These are phyloP conservation scores for Nakazawaea molendinolei DNA, from an alignment of 805 yeast species.

Conservation along the genomic window DNA sequence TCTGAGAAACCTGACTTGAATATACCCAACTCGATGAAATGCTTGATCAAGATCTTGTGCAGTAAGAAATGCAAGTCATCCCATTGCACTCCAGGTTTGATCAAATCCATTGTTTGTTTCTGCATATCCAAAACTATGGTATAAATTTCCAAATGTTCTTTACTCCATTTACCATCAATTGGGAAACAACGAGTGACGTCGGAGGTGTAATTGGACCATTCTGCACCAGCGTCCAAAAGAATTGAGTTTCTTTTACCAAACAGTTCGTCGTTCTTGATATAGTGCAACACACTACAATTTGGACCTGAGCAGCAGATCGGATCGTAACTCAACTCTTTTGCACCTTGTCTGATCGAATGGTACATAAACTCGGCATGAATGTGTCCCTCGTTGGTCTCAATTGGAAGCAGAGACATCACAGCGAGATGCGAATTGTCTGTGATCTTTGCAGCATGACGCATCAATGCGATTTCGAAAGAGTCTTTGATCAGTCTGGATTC, in stretches of 20 bases:
- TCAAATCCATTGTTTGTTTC: conserved; percentile 53
- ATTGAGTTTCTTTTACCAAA: conserved; percentile 55
- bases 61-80: conserved; percentile 77
- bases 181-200: conserved; percentile 98
- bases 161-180: conserved; percentile 80
- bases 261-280: conserved; percentile 71
- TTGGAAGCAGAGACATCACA: conserved; percentile 88
- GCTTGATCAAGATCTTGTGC: conserved; percentile 68
- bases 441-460: conserved; percentile 77
- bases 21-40: conserved; percentile 68
- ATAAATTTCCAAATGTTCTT: conserved; percentile 80
- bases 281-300: conserved; percentile 85
- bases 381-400: conserved; percentile 82
- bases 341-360: conserved; percentile 91
- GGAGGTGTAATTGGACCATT: conserved; percentile 87
- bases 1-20: conserved; percentile 50
- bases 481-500: conserved; percentile 86
- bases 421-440: conserved; percentile 86
- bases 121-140: conserved; percentile 83
- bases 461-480: conserved; percentile 64
- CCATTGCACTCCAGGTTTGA: conserved; percentile 83
- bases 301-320: conserved; percentile 96
- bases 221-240: conserved; percentile 95
- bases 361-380: conserved; percentile 93
- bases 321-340: conserved; percentile 83